These are phyloP conservation scores for Lachancea meyersii DNA, from an alignment of 805 yeast species.

Conservation along the genomic window DNA sequence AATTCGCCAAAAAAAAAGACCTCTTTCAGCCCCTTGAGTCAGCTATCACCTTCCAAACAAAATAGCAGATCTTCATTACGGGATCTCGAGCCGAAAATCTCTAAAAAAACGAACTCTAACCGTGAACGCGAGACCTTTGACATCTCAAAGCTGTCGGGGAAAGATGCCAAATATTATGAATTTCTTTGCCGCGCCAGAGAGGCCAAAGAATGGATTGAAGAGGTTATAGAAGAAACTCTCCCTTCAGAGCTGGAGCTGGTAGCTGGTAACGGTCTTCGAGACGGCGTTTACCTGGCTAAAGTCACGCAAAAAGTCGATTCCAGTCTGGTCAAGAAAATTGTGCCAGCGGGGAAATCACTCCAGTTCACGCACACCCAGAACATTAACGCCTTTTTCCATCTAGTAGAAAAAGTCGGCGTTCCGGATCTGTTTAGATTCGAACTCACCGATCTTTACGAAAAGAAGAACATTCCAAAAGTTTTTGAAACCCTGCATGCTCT, in stretches of 20 bases:
- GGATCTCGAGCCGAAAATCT: no score
- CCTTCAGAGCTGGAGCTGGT: slow-evolving; percentile 50
- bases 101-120: neutral
- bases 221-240: slow-evolving; percentile 50
- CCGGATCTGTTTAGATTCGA: slow-evolving; percentile 90
- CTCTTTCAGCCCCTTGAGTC: neutral
- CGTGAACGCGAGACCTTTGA: neutral
- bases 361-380: slow-evolving; percentile 92
- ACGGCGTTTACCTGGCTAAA: slow-evolving; percentile 83
- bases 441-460: slow-evolving; percentile 86
- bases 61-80: neutral
- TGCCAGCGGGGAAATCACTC: slow-evolving; percentile 53
- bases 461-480: slow-evolving; percentile 87
- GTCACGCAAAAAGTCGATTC: slow-evolving; percentile 70
- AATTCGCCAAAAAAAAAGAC: neutral
- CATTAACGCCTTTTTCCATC: slow-evolving; percentile 72
- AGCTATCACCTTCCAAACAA: neutral
- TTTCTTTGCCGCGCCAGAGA: slow-evolving; percentile 75
- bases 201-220: slow-evolving; percentile 76
- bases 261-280: slow-evolving; percentile 56
- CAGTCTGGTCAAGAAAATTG: slow-evolving; percentile 46
- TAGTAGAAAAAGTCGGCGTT: slow-evolving; percentile 62
- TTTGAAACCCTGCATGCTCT: slow-evolving; percentile 89
- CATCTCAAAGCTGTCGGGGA: slow-evolving; percentile 2
- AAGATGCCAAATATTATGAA: slow-evolving; percentile 52